phyloP scores from a whole-genome alignment of 768 basidiomycete genomes.

The Coprinellus micaceus region DNA sequence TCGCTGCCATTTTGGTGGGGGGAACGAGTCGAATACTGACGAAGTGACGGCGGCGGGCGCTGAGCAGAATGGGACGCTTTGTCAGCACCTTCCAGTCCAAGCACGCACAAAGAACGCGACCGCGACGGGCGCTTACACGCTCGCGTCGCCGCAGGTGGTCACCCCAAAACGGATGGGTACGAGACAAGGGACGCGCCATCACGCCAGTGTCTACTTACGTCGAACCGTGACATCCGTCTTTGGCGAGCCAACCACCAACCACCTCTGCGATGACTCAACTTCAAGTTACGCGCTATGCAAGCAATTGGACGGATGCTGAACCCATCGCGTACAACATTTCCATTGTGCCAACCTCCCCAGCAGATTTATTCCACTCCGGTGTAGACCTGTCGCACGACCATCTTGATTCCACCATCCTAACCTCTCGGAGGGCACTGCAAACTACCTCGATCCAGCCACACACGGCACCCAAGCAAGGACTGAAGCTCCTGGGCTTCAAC shows the following conservation, averaged over 20 bases:
- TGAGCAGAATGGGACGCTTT: background rate
- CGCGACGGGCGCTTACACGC: too few species aligned
- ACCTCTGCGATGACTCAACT: background rate
- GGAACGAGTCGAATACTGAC: too few species aligned
- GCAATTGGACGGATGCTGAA: constrained; percentile 2
- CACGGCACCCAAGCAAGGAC: too few species aligned
- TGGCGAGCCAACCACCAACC: too few species aligned
- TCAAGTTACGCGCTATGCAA: constrained; percentile 4
- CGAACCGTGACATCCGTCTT: too few species aligned
- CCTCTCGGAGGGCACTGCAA: too few species aligned
- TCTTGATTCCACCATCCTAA: background rate
- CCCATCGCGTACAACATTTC: background rate
- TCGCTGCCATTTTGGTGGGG: constrained; percentile 49
- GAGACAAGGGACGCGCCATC: too few species aligned
- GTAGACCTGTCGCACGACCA: background rate
- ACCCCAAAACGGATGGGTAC: too few species aligned
- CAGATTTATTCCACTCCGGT: background rate
- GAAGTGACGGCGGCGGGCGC: background rate
- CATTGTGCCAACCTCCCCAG: background rate
- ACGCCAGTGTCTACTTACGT: too few species aligned
- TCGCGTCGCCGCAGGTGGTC: too few species aligned
- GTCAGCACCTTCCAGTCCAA: background rate
- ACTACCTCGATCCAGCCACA: too few species aligned
- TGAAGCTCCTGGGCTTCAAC: too few species aligned
- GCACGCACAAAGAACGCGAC: background rate